Evolutionary conservation across 208 protist genomes (phyloP), one percentile per base, ranked within the genome.

Genomic region (Leishmania gerbilli): DNA sequence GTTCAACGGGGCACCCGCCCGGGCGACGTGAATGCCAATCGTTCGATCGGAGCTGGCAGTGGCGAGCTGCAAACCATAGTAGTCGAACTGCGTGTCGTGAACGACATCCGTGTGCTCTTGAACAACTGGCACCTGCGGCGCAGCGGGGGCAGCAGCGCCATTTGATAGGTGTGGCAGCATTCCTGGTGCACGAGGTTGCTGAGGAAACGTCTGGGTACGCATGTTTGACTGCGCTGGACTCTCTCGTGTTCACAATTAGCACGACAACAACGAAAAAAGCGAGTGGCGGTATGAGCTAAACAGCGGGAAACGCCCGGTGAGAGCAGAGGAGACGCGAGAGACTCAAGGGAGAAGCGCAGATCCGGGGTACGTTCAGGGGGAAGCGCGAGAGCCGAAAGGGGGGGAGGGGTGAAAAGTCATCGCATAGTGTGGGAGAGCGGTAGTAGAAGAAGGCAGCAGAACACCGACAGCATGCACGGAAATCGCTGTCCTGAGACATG

Each of bases 11-110:
- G 89, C 75, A 47, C 80, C 92, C 6, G 77, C 82, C 55, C 79
- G 86, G 24, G 98, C 92, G 27, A 98, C 88, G 87, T 99, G 99
- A 65, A 99, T 97, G 80, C 97, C 97, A 45, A 99, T 95, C n/a
- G 95, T 96, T 51, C 95, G 87, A 83, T 99, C 99, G 0, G 98
- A 99, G 47, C 98, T 99, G 71, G 97, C 98, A 6, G 99, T 99
- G 11, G 99, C 99, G n/a, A 99, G 88, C n/a, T 95, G 84, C 81
- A 99, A 93, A 24, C 98, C 98, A 86, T 99, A 99, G 87, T 99
- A 99, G 87, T 99, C 98, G 71, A 99, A 95, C 91, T 99, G 98
- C 17, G 95, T 97, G 88, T 99, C 99, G 83, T 99, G 99, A 74
- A 98, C 92, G 60, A 98, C 88, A 80, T 98, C 97, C 24, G 96